Conservation (phyloP, 441 rosid genomes). For the Jatropha podagrica region DNA sequence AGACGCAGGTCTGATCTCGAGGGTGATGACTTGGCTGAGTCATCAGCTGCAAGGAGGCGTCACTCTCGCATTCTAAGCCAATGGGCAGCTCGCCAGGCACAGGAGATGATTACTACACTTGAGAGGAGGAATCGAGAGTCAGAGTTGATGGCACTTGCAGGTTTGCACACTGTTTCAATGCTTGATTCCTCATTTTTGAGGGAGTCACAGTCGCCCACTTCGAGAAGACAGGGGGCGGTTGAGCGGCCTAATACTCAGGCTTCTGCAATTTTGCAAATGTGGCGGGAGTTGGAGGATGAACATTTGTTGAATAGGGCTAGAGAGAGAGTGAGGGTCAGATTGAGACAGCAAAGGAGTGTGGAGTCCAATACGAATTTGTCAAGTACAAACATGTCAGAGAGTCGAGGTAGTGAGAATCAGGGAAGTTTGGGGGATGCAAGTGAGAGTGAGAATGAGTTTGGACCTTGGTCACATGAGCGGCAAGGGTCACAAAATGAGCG, state of each 20-base stretch:
- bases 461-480: slow-evolving; percentile 66
- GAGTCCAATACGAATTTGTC: slow-evolving; percentile 48
- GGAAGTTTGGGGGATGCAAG: slow-evolving; percentile 62
- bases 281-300: slow-evolving; percentile 94
- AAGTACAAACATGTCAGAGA: slow-evolving; percentile 48
- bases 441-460: slow-evolving; percentile 89
- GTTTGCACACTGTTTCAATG: slow-evolving; percentile 85
- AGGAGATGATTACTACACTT: slow-evolving; percentile 83
- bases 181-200: slow-evolving; percentile 81
- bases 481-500: slow-evolving; percentile 46
- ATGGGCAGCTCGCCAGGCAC: slow-evolving; percentile 93
- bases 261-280: slow-evolving; percentile 78
- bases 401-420: slow-evolving; percentile 64
- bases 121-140: slow-evolving; percentile 86
- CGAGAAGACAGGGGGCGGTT: slow-evolving; percentile 58
- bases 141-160: slow-evolving; percentile 83
- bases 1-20: slow-evolving; percentile 83
- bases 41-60: slow-evolving; percentile 79
- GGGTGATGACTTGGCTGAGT: slow-evolving; percentile 79
- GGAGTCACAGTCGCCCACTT: slow-evolving; percentile 68
- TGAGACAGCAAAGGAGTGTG: slow-evolving; percentile 63
- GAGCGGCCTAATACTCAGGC: slow-evolving; percentile 81
- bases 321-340: slow-evolving; percentile 68
- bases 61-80: slow-evolving; percentile 70
- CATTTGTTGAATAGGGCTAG: slow-evolving; percentile 75